phyloP scores from a whole-genome alignment of 495 filamentous ascomycete species.

The Daldinia vernicosa region DNA sequence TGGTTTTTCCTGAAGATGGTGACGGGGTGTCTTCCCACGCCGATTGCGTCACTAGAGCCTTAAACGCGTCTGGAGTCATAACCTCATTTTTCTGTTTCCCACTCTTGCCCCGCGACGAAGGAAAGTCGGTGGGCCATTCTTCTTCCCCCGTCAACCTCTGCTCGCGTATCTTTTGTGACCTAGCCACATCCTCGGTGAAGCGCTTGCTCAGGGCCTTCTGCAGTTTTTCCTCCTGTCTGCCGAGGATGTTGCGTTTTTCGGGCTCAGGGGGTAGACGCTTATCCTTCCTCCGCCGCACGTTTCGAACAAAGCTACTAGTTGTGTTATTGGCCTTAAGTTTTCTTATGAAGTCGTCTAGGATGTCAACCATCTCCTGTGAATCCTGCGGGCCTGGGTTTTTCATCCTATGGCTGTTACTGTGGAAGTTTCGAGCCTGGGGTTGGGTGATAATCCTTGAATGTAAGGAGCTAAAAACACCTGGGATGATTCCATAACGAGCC shows the following conservation, averaged over 20 bases:
- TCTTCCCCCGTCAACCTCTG: background rate
- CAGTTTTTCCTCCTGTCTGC: background rate
- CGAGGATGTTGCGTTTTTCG: background rate
- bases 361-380: conserved; percentile 3
- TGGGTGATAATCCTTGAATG: background rate
- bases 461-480: background rate
- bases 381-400: too few relatives aligned
- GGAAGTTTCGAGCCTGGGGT: conserved; percentile 24
- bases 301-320: conserved; percentile 14
- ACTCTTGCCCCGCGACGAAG: background rate
- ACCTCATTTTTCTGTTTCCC: background rate
- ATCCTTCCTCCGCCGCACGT: conserved; percentile 23
- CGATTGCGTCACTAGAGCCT: conserved; percentile 4
- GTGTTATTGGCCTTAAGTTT: conserved; percentile 19
- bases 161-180: background rate
- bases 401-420: conserved; percentile 10
- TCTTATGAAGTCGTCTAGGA: conserved; percentile 36
- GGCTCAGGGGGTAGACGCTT: background rate
- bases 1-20: background rate
- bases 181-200: conserved; percentile 5
- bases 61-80: conserved; percentile 17
- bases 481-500: background rate
- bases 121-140: background rate
- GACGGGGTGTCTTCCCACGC: background rate
- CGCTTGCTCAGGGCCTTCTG: background rate